Base-by-base conservation (phyloP, 31 red algal genomes). In the Odonthalia washingtoniensis region DNA sequence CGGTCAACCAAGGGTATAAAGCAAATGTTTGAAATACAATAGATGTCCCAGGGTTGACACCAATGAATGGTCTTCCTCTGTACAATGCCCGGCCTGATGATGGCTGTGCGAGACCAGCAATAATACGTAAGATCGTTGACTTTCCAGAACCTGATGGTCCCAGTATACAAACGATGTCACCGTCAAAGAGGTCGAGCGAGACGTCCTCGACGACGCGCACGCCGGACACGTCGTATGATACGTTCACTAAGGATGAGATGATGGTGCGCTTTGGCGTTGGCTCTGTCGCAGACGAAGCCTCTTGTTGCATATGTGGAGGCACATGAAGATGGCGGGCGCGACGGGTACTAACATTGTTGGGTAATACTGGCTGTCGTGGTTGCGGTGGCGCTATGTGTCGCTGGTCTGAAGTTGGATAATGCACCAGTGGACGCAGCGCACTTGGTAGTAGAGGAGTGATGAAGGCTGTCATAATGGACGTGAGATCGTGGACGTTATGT, bases 11-110 rank as follows among this genome's bases (percentile, higher is more conserved):
- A 64, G 97, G 97, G 72, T 94, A 99, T 39, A 99, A 82, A 3
- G 97, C 97, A 87, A 99, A 99, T 33, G 91, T 96, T 78, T 99
- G 97, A 72, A 99, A 99, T 0, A 99, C 97, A 64, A 99, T 94
- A 1, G 94, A 90, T 12, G 97, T 88, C 70, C 84, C 87, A 6
- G 94, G 94, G 89, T 99, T 99, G 31, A 91, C 85, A 21, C 94
- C 94, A 12, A 42, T 38, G 46, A 99, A 92, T 53, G 84, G 87
- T 62, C 85, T 72, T 35, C 94, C 94, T 53, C 84, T 73, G 63
- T 90, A 97, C 82, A 93, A 74, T 0, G 94, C 97, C 4, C n/a
- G 40, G 43, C 97, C 97, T 27, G 64, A 36, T 32, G 94, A 86
- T 4, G 97, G 97, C 0, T 34, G 46, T 1, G 78, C 65, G 36